phyloP scores from a whole-genome alignment of 2,329 filamentous ascomycete species.

The Domatiomyces globalis region DNA sequence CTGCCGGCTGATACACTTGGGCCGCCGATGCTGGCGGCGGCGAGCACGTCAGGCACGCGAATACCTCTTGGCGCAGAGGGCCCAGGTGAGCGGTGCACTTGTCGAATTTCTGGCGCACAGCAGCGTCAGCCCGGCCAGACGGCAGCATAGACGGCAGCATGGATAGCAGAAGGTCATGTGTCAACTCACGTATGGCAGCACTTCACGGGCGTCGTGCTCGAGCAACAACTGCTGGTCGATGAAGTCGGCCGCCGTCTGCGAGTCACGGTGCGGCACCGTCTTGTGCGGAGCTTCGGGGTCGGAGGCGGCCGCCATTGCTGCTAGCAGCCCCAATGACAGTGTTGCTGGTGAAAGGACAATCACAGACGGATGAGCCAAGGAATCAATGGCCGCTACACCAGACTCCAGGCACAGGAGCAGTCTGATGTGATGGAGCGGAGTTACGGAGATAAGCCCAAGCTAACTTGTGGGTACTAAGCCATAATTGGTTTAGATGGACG shows the following conservation, averaged over 20 bases:
- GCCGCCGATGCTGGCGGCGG: conserved; percentile 53
- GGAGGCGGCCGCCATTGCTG: background rate
- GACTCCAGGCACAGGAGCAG: too few species aligned
- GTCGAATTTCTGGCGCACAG: conserved; percentile 60
- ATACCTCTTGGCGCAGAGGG: conserved; percentile 72
- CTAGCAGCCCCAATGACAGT: background rate
- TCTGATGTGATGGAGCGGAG: background rate
- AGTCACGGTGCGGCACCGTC: background rate
- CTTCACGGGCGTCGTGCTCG: conserved; percentile 89
- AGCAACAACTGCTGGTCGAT: conserved; percentile 79
- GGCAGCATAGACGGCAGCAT: conserved; percentile 6
- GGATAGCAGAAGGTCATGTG: background rate
- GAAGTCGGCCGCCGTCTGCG: conserved; percentile 35
- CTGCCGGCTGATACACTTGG: conserved; percentile 57
- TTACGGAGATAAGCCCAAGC: background rate
- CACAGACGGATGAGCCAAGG: too few species aligned
- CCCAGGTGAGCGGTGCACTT: conserved; percentile 85
- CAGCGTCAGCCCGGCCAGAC: conserved; percentile 12
- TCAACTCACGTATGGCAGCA: conserved; percentile 66
- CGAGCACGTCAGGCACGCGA: conserved; percentile 87
- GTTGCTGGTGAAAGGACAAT: background rate
- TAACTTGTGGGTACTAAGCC: background rate
- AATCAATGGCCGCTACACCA: too few species aligned
- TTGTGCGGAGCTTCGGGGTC: background rate
- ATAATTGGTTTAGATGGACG: background rate